Evolutionary conservation across 148 eudicot genomes (phyloP).

Genomic region (Rhododendron ovatum): DNA sequence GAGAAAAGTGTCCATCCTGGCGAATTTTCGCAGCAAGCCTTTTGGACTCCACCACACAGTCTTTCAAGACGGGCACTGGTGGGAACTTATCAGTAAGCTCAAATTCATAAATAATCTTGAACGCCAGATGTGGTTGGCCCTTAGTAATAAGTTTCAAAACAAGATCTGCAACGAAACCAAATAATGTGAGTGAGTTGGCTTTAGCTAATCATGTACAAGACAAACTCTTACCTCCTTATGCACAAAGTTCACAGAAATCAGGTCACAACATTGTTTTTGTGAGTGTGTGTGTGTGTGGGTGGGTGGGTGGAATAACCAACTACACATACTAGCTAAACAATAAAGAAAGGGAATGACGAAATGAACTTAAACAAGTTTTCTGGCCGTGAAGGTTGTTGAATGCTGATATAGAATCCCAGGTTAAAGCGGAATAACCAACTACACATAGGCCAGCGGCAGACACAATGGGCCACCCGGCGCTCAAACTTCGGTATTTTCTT

Average conservation of each 20-base stretch:
- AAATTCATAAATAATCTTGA: conserved; percentile 29
- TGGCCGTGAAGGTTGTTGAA: no score
- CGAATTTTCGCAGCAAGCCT: conserved; percentile 15
- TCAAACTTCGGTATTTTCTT: background rate
- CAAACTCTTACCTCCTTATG: background rate
- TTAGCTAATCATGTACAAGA: background rate
- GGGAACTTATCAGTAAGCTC: conserved; percentile 35
- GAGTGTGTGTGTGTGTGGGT: no score
- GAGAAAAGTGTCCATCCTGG: conserved; percentile 16
- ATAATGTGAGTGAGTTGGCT: background rate
- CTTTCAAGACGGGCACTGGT: conserved; percentile 33
- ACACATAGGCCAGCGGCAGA: no score
- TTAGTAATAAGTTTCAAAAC: conserved; percentile 22
- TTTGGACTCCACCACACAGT: conserved; percentile 23
- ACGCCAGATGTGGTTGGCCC: conserved; percentile 32
- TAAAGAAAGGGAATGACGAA: no score
- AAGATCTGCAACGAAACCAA: conserved; percentile 20
- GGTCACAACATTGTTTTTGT: background rate
- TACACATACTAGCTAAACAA: background rate
- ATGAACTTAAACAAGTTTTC: no score
- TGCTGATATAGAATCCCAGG: no score
- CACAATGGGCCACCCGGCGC: no score
- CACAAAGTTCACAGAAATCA: background rate
- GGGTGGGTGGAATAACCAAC: no score
- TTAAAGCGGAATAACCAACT: no score